Evolutionary conservation across 768 basidiomycete genomes (phyloP).

Genomic region (Scleroderma bovista): DNA sequence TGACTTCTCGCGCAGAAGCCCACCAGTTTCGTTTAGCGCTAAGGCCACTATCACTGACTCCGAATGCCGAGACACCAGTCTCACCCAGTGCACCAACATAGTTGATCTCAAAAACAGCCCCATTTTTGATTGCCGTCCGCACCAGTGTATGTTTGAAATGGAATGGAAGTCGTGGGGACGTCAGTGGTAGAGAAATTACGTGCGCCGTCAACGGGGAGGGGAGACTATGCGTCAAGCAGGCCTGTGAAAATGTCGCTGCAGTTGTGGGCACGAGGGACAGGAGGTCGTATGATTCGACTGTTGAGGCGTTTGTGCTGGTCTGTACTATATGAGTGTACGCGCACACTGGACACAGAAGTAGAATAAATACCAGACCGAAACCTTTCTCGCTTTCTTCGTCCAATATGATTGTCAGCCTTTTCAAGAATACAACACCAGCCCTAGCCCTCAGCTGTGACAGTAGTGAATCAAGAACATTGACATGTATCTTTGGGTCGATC

Average conservation of each 20-base stretch:
- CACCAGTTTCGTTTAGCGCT: conserved; percentile 77
- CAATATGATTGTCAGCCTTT: conserved; percentile 73
- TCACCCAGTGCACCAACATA: conserved; percentile 72
- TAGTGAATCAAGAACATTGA: conserved; percentile 56
- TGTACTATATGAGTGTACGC: conserved; percentile 22
- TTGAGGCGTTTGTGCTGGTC: conserved; percentile 63
- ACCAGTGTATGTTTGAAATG: conserved; percentile 80
- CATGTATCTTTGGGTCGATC: conserved; percentile 65
- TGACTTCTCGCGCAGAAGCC: conserved; percentile 71
- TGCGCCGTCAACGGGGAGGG: conserved; percentile 77
- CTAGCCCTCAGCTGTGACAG: conserved; percentile 57
- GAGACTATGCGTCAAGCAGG: conserved; percentile 73
- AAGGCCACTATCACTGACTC: conserved; percentile 47
- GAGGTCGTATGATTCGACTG: conserved; percentile 68
- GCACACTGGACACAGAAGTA: neutral
- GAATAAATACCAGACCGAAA: conserved; percentile 60
- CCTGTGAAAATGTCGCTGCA: conserved; percentile 63
- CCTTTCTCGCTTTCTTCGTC: conserved; percentile 86
- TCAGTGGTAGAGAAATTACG: conserved; percentile 75
- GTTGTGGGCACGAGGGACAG: conserved; percentile 74
- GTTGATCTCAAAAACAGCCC: conserved; percentile 76
- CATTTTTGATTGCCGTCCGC: conserved; percentile 75
- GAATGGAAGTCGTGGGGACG: conserved; percentile 72
- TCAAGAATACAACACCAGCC: conserved; percentile 59
- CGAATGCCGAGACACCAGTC: conserved; percentile 41